Evolutionary conservation across 176 grass and related monocot genomes (phyloP).

Genomic region (Bromus sterilis): DNA sequence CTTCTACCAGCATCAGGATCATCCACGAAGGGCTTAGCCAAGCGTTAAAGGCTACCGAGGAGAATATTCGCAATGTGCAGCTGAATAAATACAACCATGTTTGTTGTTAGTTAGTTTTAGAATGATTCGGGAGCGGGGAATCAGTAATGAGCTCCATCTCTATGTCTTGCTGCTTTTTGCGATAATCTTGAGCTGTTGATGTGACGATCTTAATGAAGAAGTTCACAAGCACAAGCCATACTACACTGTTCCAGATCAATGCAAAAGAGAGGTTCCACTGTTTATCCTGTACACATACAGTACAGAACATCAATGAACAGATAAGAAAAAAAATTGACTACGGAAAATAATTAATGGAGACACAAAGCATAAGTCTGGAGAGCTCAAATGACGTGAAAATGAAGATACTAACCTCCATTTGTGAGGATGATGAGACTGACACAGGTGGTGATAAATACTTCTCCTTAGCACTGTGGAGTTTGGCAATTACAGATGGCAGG

Average conservation of each 20-base stretch:
- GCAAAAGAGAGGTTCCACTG: slow-evolving; percentile 90
- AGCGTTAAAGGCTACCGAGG: not conserved
- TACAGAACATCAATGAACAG: slow-evolving; percentile 2
- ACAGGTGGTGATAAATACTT: slow-evolving; percentile 68
- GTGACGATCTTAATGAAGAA: slow-evolving; percentile 86
- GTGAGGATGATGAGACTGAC: slow-evolving; percentile 24
- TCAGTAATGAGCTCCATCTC: slow-evolving; percentile 50
- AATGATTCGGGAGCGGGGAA: not conserved
- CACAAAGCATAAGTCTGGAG: not conserved
- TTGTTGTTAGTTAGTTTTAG: slow-evolving; percentile 18
- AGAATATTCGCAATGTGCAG: slow-evolving; percentile 12
- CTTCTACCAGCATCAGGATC: slow-evolving; percentile 14
- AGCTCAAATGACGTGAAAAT: slow-evolving; percentile 11
- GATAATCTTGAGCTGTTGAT: slow-evolving; percentile 68
- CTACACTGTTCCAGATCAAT: slow-evolving; percentile 70
- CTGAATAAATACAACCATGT: slow-evolving; percentile 29
- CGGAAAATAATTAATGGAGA: not conserved
- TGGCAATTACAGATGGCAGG: slow-evolving; percentile 67
- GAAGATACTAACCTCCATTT: slow-evolving; percentile 46
- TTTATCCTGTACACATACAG: slow-evolving; percentile 38
- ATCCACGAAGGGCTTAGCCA: slow-evolving; percentile 25
- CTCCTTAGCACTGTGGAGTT: slow-evolving; percentile 66
- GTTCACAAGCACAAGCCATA: slow-evolving; percentile 81
- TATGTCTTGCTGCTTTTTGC: slow-evolving; percentile 73
- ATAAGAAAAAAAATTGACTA: not conserved